Percentiles rank a stretch among this genome's conserved stretches.
Evolutionary conservation across 306 rosid genomes (phyloP).

Genomic region (Sindora glabra): DNA sequence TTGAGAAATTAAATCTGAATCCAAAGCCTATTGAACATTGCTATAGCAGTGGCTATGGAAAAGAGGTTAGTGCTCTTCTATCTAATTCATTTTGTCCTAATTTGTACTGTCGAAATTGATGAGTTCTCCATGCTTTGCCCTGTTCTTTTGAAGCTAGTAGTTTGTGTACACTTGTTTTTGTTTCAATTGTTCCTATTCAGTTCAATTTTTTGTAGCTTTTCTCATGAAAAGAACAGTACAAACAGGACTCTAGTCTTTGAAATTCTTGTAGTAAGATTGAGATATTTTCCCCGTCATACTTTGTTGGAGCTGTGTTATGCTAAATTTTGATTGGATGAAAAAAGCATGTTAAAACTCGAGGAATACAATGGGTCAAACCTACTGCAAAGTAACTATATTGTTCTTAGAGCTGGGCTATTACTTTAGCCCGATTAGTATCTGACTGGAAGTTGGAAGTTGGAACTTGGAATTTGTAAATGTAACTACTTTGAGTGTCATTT

Average conservation of each 20-base stretch:
- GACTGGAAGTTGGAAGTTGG: background rate
- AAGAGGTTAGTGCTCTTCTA: conserved; percentile 48
- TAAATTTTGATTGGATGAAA: conserved; percentile 2
- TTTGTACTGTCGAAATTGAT: background rate
- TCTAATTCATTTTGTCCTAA: background rate
- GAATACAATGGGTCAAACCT: background rate
- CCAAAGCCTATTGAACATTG: conserved; percentile 49
- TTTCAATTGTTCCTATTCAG: background rate
- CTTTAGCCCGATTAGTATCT: background rate
- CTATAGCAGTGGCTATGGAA: conserved; percentile 51
- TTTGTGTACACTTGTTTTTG: background rate
- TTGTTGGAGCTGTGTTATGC: background rate
- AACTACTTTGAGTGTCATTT: background rate
- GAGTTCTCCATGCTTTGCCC: background rate
- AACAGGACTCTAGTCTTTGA: background rate
- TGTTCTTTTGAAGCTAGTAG: background rate
- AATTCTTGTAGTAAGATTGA: background rate
- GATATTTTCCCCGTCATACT: background rate
- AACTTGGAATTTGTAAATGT: too few relatives aligned
- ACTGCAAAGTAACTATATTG: background rate
- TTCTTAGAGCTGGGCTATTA: background rate
- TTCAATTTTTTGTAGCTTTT: background rate
- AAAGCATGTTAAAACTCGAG: background rate
- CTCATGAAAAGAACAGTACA: background rate
- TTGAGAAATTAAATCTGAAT: conserved; percentile 55